Percentiles rank a stretch among this genome's conserved stretches.
phyloP scores from a whole-genome alignment of 805 yeast species.

The Metschnikowia koreensis region DNA sequence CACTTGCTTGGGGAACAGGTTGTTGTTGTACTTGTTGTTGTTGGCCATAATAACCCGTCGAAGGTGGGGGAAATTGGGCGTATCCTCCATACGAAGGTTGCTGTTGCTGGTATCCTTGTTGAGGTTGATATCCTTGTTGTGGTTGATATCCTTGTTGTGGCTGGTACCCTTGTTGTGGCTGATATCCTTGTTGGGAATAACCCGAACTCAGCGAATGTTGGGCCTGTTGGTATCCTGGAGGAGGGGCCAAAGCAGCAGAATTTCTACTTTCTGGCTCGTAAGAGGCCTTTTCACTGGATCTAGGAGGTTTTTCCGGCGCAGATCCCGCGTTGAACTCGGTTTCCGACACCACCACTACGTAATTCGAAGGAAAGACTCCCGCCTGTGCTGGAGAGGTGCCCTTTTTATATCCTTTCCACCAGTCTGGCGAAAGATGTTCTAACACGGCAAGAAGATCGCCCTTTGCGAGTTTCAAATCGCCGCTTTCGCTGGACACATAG shows the following conservation, averaged over 20 bases:
- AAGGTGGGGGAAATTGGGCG: constrained; percentile 52
- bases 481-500: constrained; percentile 70
- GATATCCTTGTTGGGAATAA: constrained; percentile 11
- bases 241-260: constrained; percentile 4
- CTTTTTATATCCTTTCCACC: constrained; percentile 78
- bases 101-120: constrained; percentile 13
- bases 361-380: constrained; percentile 91
- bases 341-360: constrained; percentile 52
- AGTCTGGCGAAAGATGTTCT: constrained; percentile 76
- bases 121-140: constrained; percentile 8
- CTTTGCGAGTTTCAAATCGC: constrained; percentile 60
- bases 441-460: constrained; percentile 71
- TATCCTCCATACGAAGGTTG: constrained; percentile 36
- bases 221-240: constrained; percentile 17
- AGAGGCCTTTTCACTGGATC: constrained; percentile 6
- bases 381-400: constrained; percentile 41
- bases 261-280: not conserved
- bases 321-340: constrained; percentile 27
- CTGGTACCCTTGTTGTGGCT: constrained; percentile 7
- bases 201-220: constrained; percentile 18
- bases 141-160: constrained; percentile 9
- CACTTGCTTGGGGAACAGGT: constrained; percentile 8
- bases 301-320: constrained; percentile 18
- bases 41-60: constrained; percentile 46
- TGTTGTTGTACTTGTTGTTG: constrained; percentile 15